Evolutionary conservation across 2,329 filamentous ascomycete species (phyloP).

Genomic region (Pseudogymnoascus sp.): DNA sequence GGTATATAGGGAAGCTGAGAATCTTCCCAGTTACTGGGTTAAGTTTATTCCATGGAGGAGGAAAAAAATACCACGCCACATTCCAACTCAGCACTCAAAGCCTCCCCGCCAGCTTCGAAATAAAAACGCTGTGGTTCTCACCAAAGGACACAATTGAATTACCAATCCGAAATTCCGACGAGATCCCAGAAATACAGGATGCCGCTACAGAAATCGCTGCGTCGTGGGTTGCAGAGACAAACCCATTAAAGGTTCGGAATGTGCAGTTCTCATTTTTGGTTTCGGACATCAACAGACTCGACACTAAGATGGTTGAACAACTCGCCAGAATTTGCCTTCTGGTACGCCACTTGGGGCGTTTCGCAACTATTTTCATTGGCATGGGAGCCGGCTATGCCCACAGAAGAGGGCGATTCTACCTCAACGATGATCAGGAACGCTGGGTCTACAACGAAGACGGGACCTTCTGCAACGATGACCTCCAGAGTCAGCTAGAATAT

Average conservation of each 20-base stretch:
- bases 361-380: neutral
- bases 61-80: neutral
- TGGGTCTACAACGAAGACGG: neutral
- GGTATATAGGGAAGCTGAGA: neutral
- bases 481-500: neutral
- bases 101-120: neutral
- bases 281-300: neutral
- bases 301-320: neutral
- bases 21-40: neutral
- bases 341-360: neutral
- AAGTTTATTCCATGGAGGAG: neutral
- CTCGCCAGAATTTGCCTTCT: neutral
- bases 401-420: neutral
- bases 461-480: neutral
- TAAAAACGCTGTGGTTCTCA: neutral
- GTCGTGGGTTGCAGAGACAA: neutral
- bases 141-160: slow-evolving; percentile 1
- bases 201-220: neutral
- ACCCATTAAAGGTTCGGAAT: neutral
- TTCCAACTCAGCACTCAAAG: neutral
- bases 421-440: slow-evolving; percentile 1
- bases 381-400: neutral
- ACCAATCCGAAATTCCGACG: neutral
- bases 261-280: neutral
- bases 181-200: neutral